Evolutionary conservation across 495 filamentous ascomycete genomes (phyloP).

Genomic region (Pseudevernia furfuracea): DNA sequence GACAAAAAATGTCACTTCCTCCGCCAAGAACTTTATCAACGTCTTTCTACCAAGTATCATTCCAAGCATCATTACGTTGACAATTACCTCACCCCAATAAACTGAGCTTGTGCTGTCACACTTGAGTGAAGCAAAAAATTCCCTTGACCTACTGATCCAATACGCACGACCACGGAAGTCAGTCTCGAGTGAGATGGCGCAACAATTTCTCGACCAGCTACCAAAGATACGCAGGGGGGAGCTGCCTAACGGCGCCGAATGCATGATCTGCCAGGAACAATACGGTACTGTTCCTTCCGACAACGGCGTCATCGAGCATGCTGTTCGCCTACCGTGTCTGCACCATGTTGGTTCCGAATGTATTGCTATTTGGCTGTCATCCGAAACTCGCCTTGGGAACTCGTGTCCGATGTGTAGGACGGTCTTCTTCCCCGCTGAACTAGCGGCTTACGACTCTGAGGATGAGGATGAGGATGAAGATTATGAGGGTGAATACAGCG

Average conservation of each 20-base stretch:
- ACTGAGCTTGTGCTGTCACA: too few species aligned
- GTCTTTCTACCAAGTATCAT: too few species aligned
- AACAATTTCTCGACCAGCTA: background rate
- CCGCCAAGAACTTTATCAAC: too few species aligned
- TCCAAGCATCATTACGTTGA: too few species aligned
- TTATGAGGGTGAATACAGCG: background rate
- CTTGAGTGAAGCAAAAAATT: too few species aligned
- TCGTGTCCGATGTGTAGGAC: background rate
- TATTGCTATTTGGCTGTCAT: background rate
- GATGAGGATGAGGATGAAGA: background rate
- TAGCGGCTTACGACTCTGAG: background rate
- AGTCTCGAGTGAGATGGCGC: background rate
- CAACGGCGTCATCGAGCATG: constrained; percentile 3
- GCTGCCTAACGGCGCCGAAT: background rate
- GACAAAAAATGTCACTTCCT: too few species aligned
- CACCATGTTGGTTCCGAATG: constrained; percentile 3
- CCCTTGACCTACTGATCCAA: background rate
- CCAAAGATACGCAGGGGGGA: background rate
- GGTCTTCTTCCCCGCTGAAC: background rate
- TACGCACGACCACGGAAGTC: background rate
- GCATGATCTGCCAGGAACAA: constrained; percentile 1
- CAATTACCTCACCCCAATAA: too few species aligned
- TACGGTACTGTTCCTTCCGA: background rate
- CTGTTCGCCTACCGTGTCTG: background rate
- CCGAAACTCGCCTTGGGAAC: background rate